Evolutionary conservation across 164 flowering plant genomes (phyloP).

Genomic region (Nelumbo lutea): DNA sequence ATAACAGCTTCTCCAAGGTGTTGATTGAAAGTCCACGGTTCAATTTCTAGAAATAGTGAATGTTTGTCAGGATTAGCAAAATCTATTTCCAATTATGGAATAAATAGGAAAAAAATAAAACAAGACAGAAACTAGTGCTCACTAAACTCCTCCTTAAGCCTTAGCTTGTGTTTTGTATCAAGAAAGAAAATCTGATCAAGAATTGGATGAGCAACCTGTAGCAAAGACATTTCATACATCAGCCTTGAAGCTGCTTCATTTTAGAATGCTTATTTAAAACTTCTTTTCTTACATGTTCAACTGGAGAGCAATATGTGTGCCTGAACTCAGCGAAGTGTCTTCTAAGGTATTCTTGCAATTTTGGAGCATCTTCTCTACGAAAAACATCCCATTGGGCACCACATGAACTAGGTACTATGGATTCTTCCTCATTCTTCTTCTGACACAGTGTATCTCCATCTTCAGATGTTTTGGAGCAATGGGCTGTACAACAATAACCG

Average conservation of each 20-base stretch:
- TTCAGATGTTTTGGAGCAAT: constrained; percentile 28
- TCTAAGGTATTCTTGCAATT: constrained; percentile 54
- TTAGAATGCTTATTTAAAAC: background rate
- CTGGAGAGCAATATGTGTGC: constrained; percentile 25
- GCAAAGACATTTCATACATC: constrained; percentile 4
- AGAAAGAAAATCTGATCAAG: constrained; percentile 46
- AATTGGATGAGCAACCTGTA: constrained; percentile 45
- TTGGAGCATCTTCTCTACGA: constrained; percentile 74
- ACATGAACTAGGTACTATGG: constrained; percentile 20
- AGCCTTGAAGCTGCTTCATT: background rate
- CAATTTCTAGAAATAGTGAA: constrained; percentile 40
- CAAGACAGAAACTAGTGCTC: constrained; percentile 3
- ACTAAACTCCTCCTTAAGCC: constrained; percentile 49
- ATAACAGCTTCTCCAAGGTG: constrained; percentile 72
- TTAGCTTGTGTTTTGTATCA: constrained; percentile 33
- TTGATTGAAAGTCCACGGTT: constrained; percentile 79
- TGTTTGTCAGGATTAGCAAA: constrained; percentile 1
- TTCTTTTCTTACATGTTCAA: constrained; percentile 35
- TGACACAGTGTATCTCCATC: constrained; percentile 13
- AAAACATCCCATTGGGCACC: constrained; percentile 84
- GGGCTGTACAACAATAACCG: constrained; percentile 17
- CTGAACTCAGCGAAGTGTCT: constrained; percentile 48
- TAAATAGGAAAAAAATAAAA: background rate
- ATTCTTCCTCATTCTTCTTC: constrained; percentile 16
- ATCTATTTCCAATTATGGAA: background rate